Evolutionary conservation across 176 grass and related monocot species (phyloP), one percentile per base, ranked within the genome.

Genomic region (Phoenix dactylifera): DNA sequence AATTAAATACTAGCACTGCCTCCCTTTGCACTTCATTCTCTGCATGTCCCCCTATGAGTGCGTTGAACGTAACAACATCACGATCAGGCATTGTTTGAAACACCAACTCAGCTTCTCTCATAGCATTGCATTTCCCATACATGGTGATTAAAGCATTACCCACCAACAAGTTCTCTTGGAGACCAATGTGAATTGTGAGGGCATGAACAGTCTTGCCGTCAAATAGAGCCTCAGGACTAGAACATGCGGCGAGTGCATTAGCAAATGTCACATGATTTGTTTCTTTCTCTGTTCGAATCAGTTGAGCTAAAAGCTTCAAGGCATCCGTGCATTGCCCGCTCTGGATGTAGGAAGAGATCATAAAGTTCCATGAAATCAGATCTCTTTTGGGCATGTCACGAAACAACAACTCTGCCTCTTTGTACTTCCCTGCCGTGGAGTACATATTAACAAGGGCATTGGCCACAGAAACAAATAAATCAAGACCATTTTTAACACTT

Each of bases 361-460:
- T 85, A 18, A 75, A 85, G 64, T 95, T 95, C 81, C 77, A 95
- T 30, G 89, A 95, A 80, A 95, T 89, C 58, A 79, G 17, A 63
- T 95, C 89, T 62, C 75, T 77, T 65, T 62, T 60, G 6, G 57
- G 67, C 78, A 95, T 85, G 74, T 51, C 57, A 78, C 60, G 55
- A 58, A 95, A 95, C 16, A 95, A 66, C 69, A 72, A 51, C 62
- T 86, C 26, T 9, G 76, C 69, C 49, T 73, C 58, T 15, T 55
- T 17, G 16, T 77, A 22, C 67, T 79, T 64, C 16, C 80, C 66
- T 70, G 77, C 67, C 10, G 52, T 24, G 18, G 77, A 81, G 51
- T 94, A 94, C 83, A 87, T 79, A 35, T 62, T 74, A 55, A 80
- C 55, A 15, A 73, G 63, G 24, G 77, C 68, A 50, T 80, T 80